phyloP scores from a whole-genome alignment of 2,329 filamentous ascomycete species.

The Colletotrichum musicola region DNA sequence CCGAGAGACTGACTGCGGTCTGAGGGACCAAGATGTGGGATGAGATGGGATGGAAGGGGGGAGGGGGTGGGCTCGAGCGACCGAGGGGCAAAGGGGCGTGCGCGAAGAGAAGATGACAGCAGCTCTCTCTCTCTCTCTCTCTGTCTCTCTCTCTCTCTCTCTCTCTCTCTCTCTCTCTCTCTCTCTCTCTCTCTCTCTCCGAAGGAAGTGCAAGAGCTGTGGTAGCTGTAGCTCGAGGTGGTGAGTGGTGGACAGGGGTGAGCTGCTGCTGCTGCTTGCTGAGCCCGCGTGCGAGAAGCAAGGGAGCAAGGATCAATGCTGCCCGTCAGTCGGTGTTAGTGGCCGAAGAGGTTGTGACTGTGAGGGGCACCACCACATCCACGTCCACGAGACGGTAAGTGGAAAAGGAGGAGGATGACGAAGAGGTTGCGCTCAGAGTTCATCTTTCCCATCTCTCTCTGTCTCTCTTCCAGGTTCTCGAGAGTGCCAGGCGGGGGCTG shows the following conservation, averaged over 20 bases:
- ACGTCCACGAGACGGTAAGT: neutral
- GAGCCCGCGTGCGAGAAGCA: conserved; percentile 25
- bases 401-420: no score
- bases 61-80: conserved; percentile 1
- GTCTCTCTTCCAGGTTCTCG: no score
- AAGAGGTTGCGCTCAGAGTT: no score
- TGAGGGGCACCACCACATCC: conserved; percentile 24
- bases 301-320: conserved; percentile 34
- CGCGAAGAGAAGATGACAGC: conserved; percentile 25
- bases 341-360: conserved; percentile 31
- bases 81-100: conserved; percentile 28
- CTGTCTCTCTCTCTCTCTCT: no score
- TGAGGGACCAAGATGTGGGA: conserved; percentile 29
- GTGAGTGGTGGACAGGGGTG: conserved; percentile 4
- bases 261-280: conserved; percentile 19
- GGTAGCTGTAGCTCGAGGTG: neutral
- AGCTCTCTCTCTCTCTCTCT: conserved; percentile 6
- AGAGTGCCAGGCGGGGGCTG: conserved; percentile 3
- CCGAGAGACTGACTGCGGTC: conserved; percentile 9
- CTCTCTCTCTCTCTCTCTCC: neutral
- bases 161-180: neutral
- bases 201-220: conserved; percentile 5
- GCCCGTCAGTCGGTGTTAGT: conserved; percentile 27
- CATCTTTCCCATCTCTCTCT: no score
- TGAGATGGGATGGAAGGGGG: conserved; percentile 34